Evolutionary conservation across 148 eudicot species (phyloP).

Genomic region (Chenopodium formosanum): DNA sequence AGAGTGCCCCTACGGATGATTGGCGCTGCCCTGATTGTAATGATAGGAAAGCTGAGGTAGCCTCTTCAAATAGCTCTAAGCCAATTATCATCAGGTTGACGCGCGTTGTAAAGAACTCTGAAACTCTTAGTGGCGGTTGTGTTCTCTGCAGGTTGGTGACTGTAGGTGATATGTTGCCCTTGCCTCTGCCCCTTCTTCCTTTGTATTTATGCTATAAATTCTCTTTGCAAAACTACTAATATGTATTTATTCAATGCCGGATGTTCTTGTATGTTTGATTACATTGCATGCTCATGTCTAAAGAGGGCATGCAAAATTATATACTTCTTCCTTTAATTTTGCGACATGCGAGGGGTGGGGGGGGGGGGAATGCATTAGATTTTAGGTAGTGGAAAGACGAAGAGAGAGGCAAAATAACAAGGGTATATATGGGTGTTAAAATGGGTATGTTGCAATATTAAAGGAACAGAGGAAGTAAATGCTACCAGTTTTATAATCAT

Average conservation of each 20-base stretch:
- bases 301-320: not conserved
- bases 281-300: too few species aligned
- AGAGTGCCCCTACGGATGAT: constrained; percentile 47
- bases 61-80: constrained; percentile 37
- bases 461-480: too few species aligned
- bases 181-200: constrained; percentile 6
- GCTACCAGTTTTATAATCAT: not conserved
- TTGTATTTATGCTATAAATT: not conserved
- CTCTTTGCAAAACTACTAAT: not conserved
- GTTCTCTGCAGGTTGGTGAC: constrained; percentile 79
- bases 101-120: constrained; percentile 71
- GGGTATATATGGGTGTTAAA: too few species aligned
- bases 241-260: too few species aligned
- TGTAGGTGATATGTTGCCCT: constrained; percentile 5
- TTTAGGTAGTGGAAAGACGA: too few species aligned
- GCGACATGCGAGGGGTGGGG: too few species aligned
- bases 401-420: too few species aligned
- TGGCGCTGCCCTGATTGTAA: constrained; percentile 72
- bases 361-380: too few species aligned
- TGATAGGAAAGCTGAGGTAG: constrained; percentile 45
- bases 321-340: not conserved
- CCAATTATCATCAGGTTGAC: constrained; percentile 61
- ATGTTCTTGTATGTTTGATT: too few species aligned
- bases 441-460: too few species aligned
- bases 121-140: constrained; percentile 80